A percentile compares a stretch with the other conserved stretches of the same genome.
Conservation (phyloP, 371 early-diverging fungal genomes). For the Mucor plumbeus region DNA sequence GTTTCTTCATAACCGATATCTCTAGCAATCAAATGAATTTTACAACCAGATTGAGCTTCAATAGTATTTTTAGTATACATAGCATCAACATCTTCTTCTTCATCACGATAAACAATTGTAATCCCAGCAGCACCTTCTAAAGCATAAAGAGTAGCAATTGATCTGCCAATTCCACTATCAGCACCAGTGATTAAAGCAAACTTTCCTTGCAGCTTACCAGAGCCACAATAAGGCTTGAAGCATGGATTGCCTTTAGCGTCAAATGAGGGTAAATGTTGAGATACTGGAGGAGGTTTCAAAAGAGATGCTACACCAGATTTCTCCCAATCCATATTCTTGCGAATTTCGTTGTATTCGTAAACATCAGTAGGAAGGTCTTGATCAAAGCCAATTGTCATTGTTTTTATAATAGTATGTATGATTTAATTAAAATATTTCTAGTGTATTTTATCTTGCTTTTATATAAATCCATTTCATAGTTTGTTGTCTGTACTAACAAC, state of each 20-base stretch:
- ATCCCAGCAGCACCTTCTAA: slow-evolving; percentile 55
- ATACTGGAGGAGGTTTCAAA: slow-evolving; percentile 55
- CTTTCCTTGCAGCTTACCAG: slow-evolving; percentile 51
- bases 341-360: slow-evolving; percentile 52
- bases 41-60: slow-evolving; percentile 49
- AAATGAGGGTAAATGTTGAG: slow-evolving; percentile 51
- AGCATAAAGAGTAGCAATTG: slow-evolving; percentile 54
- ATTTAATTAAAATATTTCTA: background rate
- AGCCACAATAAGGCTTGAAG: slow-evolving; percentile 48
- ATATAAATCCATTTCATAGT: background rate
- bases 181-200: slow-evolving; percentile 56
- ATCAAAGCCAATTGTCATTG: slow-evolving; percentile 54
- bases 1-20: slow-evolving; percentile 53
- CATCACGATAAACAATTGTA: slow-evolving; percentile 57
- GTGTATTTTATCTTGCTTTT: background rate
- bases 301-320: slow-evolving; percentile 52
- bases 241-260: slow-evolving; percentile 44
- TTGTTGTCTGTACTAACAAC: slow-evolving; percentile 6
- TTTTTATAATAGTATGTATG: background rate
- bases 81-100: slow-evolving; percentile 55
- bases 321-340: slow-evolving; percentile 47
- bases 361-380: slow-evolving; percentile 55
- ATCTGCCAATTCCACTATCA: slow-evolving; percentile 56
- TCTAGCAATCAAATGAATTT: slow-evolving; percentile 50
- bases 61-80: slow-evolving; percentile 52